Evolutionary conservation across 2,329 filamentous ascomycete species (phyloP), one percentile per base, ranked within the genome.

Genomic region (Fusarium sp.): DNA sequence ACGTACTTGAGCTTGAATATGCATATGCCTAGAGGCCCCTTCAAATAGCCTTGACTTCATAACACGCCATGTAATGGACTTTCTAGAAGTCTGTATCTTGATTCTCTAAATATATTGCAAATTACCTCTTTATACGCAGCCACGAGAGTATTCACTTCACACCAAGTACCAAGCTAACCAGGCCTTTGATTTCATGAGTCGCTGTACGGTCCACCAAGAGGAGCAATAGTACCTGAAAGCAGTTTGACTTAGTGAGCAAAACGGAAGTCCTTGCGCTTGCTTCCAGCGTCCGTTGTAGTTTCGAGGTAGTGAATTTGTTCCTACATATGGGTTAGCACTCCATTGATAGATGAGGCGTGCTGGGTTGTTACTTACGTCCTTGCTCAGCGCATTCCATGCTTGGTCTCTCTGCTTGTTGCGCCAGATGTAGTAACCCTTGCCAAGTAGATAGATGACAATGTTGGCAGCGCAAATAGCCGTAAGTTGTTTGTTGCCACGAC

Each of bases 241-340:
- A 41, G 4, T 14, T 13, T 18, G 11, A 11, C 18, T 50, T n/a
- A 84, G 37, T 71, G 70, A 35, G 64, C 62, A 32, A 74, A 74
- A 1, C 66, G 60, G 48, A 75, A 74, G 37, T 74, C 69, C 64
- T 74, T 67, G 20, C 67, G 64, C 30, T 70, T 74, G 18, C 68
- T 74, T 25, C 71, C 71, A 7, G 52, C 30, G 20, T 75, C 68
- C 8, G 62, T 68, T 1, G 68, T 72, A 13, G 64, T 75, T 6
- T 70, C 65, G 6, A 72, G 64, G 32, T 72, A 74, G 14, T 58
- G 59, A 13, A 70, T 25, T 54, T 61, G 68, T 32, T 64, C 56
- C 64, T 59, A 25, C 1, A 13, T 0, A 10, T 6, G 4, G 9
- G 30, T 70, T 11, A 64, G 11, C 14, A 11, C 35, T 6, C 14